A percentile compares a stretch with the other conserved stretches of the same genome.
Evolutionary conservation across 2,329 filamentous ascomycete species (phyloP).

Genomic region (Aureobasidium sp.): DNA sequence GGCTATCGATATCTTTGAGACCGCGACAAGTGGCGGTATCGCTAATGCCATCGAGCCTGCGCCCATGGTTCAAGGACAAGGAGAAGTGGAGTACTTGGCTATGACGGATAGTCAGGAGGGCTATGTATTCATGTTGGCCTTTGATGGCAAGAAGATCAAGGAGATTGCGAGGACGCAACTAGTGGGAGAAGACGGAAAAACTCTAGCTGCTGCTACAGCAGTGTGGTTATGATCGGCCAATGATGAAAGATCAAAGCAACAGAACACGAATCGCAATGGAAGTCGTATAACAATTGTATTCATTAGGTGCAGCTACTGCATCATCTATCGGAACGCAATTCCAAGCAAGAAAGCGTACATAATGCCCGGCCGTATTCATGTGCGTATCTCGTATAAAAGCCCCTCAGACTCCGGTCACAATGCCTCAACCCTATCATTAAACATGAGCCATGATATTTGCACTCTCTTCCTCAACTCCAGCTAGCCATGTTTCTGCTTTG

Average conservation of each 20-base stretch:
- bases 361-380: not conserved
- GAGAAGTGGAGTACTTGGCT: slow-evolving; percentile 23
- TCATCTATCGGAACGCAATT: not conserved
- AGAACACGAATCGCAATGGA: too few species aligned
- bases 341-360: not conserved
- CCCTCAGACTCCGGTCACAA: not conserved
- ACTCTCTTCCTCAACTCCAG: too few species aligned
- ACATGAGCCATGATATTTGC: not conserved
- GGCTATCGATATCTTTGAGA: slow-evolving; percentile 25
- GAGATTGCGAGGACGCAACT: slow-evolving; percentile 23
- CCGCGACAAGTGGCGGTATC: slow-evolving; percentile 26
- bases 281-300: not conserved
- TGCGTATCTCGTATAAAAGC: not conserved
- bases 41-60: slow-evolving; percentile 28
- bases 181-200: slow-evolving; percentile 22
- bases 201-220: slow-evolving; percentile 25
- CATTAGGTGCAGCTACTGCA: not conserved
- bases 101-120: slow-evolving; percentile 28
- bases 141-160: slow-evolving; percentile 23
- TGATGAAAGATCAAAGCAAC: not conserved
- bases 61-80: slow-evolving; percentile 15
- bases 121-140: slow-evolving; percentile 24
- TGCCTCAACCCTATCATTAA: not conserved
- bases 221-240: slow-evolving; percentile 20
- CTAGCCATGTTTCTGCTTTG: not conserved